phyloP scores from a whole-genome alignment of 148 eudicot species.

The Oxyria digyna region DNA sequence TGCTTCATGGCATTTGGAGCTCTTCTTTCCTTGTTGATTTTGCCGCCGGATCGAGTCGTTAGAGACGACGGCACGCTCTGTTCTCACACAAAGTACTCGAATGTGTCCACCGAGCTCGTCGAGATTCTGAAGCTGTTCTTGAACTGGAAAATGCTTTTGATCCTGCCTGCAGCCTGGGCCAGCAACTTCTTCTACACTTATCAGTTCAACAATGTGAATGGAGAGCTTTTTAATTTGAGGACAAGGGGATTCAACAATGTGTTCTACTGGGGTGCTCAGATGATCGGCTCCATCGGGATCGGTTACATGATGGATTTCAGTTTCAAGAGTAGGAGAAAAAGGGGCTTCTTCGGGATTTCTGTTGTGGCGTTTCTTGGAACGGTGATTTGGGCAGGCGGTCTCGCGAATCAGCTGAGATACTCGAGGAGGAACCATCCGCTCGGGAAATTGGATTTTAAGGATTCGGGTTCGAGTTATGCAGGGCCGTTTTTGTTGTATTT shows the following conservation, averaged over 20 bases:
- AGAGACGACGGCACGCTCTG: constrained; percentile 74
- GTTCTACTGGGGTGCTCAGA: constrained; percentile 97
- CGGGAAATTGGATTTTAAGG: constrained; percentile 58
- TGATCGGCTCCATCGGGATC: constrained; percentile 66
- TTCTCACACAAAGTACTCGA: constrained; percentile 62
- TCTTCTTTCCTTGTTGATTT: constrained; percentile 35
- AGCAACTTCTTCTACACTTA: constrained; percentile 90
- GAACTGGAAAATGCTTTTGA: constrained; percentile 82
- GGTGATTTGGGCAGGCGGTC: constrained; percentile 85
- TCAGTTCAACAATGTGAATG: constrained; percentile 91
- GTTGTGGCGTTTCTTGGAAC: constrained; percentile 65
- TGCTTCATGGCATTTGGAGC: constrained; percentile 73
- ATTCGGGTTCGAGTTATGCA: constrained; percentile 54
- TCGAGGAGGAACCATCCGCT: constrained; percentile 24
- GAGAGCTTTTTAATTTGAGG: constrained; percentile 69
- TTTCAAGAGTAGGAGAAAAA: constrained; percentile 55
- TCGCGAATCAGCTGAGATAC: constrained; percentile 59
- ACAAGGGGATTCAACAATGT: constrained; percentile 88
- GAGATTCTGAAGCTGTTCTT: constrained; percentile 56
- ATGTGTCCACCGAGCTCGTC: constrained; percentile 32
- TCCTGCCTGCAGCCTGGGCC: constrained; percentile 72
- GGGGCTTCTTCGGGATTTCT: constrained; percentile 59
- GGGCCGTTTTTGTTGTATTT: constrained; percentile 88
- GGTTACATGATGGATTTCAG: constrained; percentile 81
- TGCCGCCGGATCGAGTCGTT: constrained; percentile 62